Evolutionary conservation across 805 yeast species (phyloP), one percentile per base, ranked within the genome.

Genomic region (Candida jianshihensis): DNA sequence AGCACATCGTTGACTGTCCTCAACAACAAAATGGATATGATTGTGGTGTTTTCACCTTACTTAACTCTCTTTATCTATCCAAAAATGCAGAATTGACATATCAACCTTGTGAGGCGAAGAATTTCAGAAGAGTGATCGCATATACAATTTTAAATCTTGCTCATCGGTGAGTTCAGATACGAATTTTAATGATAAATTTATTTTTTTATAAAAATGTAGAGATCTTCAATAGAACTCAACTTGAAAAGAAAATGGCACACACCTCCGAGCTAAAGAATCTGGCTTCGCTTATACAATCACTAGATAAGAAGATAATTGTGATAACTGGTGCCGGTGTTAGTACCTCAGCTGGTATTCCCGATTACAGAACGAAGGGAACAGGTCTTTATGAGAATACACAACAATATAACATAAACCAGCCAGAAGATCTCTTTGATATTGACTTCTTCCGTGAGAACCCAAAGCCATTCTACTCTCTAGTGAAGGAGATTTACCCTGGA

Each of bases 401-500:
- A 16, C 69, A 75, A 44, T 66, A 89, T 26, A 70, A 84, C 25
- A 63, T 90, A 33, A 97, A 97, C 6, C 88, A 75, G 55, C 92
- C 97, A 1, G 98, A 90, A 54, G 97, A 97, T 0, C 96, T 90
- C 2, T 90, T 90, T 56, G 97, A 89, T 53, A 80, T 90, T 29
- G 89, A 80, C 15, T 90, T 74, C 55, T 86, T 87, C 59, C 62
- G 70, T 31, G 66, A 81, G 38, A 71, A 73, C 35, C 97, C 97
- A 0, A 68, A 74, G 41, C 92, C 97, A 0, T 90, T 90, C 53
- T 88, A 84, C 52, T 75, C 83, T 0, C 64, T 90, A 35, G 94
- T 96, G 0, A 74, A 74, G 13, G 97, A 88, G 48, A 63, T 90
- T 34, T 86, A 80, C 49, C 98, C 98, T 0, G 95, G 96, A 0